Base-by-base conservation (phyloP, 2,329 filamentous ascomycete genomes). In the Penicillium freii region DNA sequence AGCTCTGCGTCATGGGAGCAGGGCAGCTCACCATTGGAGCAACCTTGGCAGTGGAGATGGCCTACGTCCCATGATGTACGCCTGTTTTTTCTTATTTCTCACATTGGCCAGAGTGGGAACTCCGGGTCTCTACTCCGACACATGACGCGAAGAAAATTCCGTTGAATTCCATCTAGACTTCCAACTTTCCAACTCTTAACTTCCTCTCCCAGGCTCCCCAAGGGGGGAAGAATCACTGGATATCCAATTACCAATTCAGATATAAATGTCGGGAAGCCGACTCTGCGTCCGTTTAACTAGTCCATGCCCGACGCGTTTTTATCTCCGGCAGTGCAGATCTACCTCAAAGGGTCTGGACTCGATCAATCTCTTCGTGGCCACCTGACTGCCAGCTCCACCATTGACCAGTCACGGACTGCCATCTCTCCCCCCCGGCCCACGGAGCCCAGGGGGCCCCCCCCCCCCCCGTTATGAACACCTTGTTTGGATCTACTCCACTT, bases 91-190 rank as follows among this genome's bases (percentile, higher is more conserved):
- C 31, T 33, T 33, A 33, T 33, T 33, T 33, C 31, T 33, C 31
- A 33, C 11, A 33, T 33, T 33, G 31, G 31, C 31, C 5, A 31
- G 13, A 31, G 29, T 31, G 31, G 31, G 31, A 15, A 33, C 31
- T 13, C 31, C 63, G 64, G 66, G 57, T 56, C 45, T 56, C 51
- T 53, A 62, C 61, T 54, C 66, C 64, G 65, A 64, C 52, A 58
- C 69, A 70, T 73, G 70, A 73, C 69, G 64, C 62, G 58, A 61
- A 70, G 66, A 71, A 51, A 60, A 65, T 66, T 66, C 36, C 13
- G n/a, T 39, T 8, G 17, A 33, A 33, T 33, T 33, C 31, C 31
- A 13, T 31, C 29, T 31, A 4, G 29, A 31, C 29, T 4, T 31
- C 4, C 8, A 9, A 10, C 29, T 4, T 11, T 11, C 29, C 11